phyloP scores from a whole-genome alignment of 2,329 filamentous ascomycete genomes.

The Ascochyta lentis region DNA sequence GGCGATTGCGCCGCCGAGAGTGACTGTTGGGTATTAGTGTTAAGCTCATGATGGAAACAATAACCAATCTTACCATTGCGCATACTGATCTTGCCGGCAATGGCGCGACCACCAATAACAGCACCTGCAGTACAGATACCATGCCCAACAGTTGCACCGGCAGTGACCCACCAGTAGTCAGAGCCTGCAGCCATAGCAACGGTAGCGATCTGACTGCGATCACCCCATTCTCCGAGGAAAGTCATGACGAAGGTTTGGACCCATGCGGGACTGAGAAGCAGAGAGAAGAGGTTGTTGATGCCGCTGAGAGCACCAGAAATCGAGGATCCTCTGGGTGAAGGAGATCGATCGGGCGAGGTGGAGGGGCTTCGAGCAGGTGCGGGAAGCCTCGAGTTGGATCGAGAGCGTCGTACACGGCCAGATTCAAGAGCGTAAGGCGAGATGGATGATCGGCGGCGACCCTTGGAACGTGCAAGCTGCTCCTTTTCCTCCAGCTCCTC shows the following conservation, averaged over 20 bases:
- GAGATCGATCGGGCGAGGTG: conserved; percentile 54
- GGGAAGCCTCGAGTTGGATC: conserved; percentile 77
- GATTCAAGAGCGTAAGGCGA: conserved; percentile 82
- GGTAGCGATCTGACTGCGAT: conserved; percentile 95
- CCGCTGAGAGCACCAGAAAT: conserved; percentile 65
- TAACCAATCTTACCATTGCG: conserved; percentile 78
- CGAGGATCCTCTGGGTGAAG: conserved; percentile 60
- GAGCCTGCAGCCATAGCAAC: conserved; percentile 98
- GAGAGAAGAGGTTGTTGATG: conserved; percentile 82
- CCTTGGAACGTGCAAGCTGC: conserved; percentile 69
- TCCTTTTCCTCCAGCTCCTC: conserved; percentile 93
- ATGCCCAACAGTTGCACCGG: conserved; percentile 86
- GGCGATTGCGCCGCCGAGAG: conserved; percentile 85
- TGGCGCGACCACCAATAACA: conserved; percentile 88
- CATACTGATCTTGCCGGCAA: conserved; percentile 92
- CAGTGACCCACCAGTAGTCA: conserved; percentile 98
- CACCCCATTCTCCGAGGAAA: conserved; percentile 97
- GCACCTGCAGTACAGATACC: conserved; percentile 88
- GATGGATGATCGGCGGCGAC: conserved; percentile 70
- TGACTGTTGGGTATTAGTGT: conserved; percentile 66
- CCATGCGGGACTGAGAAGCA: conserved; percentile 94
- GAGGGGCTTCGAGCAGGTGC: conserved; percentile 82
- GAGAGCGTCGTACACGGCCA: conserved; percentile 75
- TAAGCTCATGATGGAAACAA: not conserved
- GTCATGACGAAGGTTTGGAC: conserved; percentile 99